Conservation (phyloP, 2,329 filamentous ascomycete genomes). For the Penicillium sp. region DNA sequence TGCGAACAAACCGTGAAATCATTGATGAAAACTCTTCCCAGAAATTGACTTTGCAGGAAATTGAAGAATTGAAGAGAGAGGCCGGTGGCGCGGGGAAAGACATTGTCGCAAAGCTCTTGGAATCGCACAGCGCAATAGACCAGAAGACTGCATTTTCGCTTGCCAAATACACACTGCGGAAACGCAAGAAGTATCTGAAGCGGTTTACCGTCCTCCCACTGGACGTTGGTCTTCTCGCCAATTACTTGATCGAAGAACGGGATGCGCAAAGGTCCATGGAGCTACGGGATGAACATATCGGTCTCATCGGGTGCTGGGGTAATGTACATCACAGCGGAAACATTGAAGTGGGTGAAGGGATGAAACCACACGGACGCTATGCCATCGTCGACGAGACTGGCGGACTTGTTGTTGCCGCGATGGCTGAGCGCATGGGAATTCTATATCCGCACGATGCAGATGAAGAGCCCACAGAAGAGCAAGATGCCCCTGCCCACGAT, state of each 20-base stretch:
- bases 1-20: conserved; percentile 63
- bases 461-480: conserved; percentile 14
- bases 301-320: conserved; percentile 79
- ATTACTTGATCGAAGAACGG: conserved; percentile 76
- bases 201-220: conserved; percentile 82
- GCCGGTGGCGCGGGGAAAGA: conserved; percentile 79
- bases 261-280: conserved; percentile 81
- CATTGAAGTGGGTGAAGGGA: conserved; percentile 22
- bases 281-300: conserved; percentile 78
- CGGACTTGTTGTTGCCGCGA: conserved; percentile 73
- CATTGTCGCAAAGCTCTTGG: conserved; percentile 86
- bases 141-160: conserved; percentile 93
- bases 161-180: conserved; percentile 92
- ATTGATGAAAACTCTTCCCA: conserved; percentile 67
- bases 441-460: conserved; percentile 53
- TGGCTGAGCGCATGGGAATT: conserved; percentile 87
- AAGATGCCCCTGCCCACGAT: background rate
- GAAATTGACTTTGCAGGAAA: conserved; percentile 68
- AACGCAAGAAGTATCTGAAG: conserved; percentile 88
- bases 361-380: conserved; percentile 61
- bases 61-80: conserved; percentile 68
- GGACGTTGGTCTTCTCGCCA: conserved; percentile 70
- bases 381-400: conserved; percentile 84
- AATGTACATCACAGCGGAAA: conserved; percentile 76
- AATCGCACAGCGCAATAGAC: conserved; percentile 83